phyloP scores from a whole-genome alignment of 768 basidiomycete genomes.

The Lanmaoa rubissima region DNA sequence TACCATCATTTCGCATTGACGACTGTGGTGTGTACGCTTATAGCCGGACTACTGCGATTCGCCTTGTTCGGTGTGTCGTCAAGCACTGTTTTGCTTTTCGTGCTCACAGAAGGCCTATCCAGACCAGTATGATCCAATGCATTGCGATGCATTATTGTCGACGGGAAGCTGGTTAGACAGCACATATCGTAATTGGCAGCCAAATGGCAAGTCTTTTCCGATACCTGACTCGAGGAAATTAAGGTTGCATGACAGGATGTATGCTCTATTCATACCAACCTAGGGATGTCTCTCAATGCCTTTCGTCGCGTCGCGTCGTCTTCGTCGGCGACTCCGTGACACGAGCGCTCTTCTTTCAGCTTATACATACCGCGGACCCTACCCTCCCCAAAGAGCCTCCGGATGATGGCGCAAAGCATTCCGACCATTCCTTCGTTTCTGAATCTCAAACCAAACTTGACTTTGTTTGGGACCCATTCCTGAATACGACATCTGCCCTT shows the following conservation, averaged over 20 bases:
- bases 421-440: constrained; percentile 53
- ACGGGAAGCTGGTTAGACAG: constrained; percentile 78
- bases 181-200: constrained; percentile 76
- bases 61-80: constrained; percentile 42
- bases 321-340: constrained; percentile 89
- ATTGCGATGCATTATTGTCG: constrained; percentile 68
- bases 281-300: constrained; percentile 51
- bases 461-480: constrained; percentile 86
- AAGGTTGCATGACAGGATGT: constrained; percentile 53
- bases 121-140: constrained; percentile 75
- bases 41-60: constrained; percentile 44
- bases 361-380: constrained; percentile 59
- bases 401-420: constrained; percentile 65
- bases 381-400: constrained; percentile 50
- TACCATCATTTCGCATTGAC: constrained; percentile 47
- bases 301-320: constrained; percentile 57
- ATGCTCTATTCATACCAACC: constrained; percentile 69
- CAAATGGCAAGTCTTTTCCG: constrained; percentile 54
- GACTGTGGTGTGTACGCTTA: constrained; percentile 38
- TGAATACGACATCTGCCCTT: constrained; percentile 62
- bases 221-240: constrained; percentile 5
- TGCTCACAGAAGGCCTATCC: neutral
- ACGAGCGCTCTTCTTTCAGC: constrained; percentile 74
- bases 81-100: neutral
- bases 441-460: constrained; percentile 46